These are phyloP conservation scores for Aureoboletus auriporus DNA, from an alignment of 768 basidiomycete species.

Conservation along the genomic window DNA sequence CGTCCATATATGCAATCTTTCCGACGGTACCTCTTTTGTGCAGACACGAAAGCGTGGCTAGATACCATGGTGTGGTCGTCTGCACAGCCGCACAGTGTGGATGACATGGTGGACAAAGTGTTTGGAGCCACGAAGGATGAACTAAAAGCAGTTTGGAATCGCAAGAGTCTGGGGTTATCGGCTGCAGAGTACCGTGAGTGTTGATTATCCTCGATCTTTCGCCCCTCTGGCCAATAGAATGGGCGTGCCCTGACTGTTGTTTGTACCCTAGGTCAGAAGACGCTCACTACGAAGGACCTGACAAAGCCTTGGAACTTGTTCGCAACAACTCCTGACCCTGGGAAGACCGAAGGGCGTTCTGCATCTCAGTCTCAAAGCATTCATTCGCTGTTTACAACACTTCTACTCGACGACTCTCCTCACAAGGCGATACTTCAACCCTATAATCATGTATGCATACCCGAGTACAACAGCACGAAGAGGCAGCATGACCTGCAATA, in stretches of 20 bases:
- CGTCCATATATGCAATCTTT: constrained; percentile 68
- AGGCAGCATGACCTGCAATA: constrained; percentile 37
- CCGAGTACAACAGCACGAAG: constrained; percentile 53
- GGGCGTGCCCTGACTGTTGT: not conserved
- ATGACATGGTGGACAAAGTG: constrained; percentile 63
- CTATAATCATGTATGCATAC: constrained; percentile 76
- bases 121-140: constrained; percentile 43
- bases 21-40: constrained; percentile 58
- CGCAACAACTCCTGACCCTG: constrained; percentile 11
- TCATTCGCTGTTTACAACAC: constrained; percentile 45
- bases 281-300: constrained; percentile 71
- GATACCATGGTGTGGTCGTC: constrained; percentile 90
- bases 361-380: constrained; percentile 1
- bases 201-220: not conserved
- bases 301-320: constrained; percentile 58
- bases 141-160: constrained; percentile 70
- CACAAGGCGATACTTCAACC: constrained; percentile 65
- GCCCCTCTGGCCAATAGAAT: constrained; percentile 2
- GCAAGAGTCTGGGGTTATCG: constrained; percentile 71
- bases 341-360: not conserved
- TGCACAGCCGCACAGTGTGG: constrained; percentile 76
- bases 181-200: constrained; percentile 64
- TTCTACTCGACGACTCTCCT: constrained; percentile 51
- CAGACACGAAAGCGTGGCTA: constrained; percentile 58
- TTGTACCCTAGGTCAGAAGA: constrained; percentile 12